Percentiles rank a stretch among this genome's conserved stretches.
Conservation (phyloP, 1,139 yeast genomes). For the Saccharomyces uvarum region DNA sequence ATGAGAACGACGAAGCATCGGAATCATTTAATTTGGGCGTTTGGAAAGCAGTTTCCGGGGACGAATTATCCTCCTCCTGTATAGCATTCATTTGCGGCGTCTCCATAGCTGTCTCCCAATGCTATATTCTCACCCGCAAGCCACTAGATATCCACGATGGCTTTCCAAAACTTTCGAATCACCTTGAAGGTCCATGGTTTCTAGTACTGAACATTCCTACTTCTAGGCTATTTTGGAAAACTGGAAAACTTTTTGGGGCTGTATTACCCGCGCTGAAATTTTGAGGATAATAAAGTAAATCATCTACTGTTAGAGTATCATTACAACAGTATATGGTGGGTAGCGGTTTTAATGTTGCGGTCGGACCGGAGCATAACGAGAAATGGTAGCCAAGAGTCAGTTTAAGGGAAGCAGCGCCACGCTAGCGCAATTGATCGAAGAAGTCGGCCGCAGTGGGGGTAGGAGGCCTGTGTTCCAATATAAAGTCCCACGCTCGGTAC, state of each 20-base stretch:
- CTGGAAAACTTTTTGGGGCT: background rate
- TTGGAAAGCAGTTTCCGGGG: background rate
- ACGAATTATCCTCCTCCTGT: background rate
- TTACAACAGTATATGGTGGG: background rate
- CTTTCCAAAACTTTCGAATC: background rate
- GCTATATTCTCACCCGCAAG: background rate
- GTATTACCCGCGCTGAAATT: conserved; percentile 1
- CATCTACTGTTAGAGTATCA: background rate
- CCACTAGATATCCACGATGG: background rate
- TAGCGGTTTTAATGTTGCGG: background rate
- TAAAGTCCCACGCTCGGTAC: conserved; percentile 16
- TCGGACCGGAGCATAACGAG: background rate
- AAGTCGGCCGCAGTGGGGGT: conserved; percentile 3
- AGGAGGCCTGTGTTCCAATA: conserved; percentile 25
- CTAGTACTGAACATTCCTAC: background rate
- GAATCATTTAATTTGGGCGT: background rate
- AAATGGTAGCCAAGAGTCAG: background rate
- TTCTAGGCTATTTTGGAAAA: background rate
- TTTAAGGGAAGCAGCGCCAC: background rate
- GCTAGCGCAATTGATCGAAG: background rate
- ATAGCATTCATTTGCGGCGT: background rate
- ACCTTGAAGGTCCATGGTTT: background rate
- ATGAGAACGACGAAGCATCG: background rate
- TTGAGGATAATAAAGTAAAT: background rate
- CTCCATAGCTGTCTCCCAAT: background rate